A percentile compares a stretch with the other conserved stretches of the same genome.
These are phyloP conservation scores for Metarhizium guizhouense DNA, from an alignment of 2,329 filamentous ascomycete species.

Conservation along the genomic window DNA sequence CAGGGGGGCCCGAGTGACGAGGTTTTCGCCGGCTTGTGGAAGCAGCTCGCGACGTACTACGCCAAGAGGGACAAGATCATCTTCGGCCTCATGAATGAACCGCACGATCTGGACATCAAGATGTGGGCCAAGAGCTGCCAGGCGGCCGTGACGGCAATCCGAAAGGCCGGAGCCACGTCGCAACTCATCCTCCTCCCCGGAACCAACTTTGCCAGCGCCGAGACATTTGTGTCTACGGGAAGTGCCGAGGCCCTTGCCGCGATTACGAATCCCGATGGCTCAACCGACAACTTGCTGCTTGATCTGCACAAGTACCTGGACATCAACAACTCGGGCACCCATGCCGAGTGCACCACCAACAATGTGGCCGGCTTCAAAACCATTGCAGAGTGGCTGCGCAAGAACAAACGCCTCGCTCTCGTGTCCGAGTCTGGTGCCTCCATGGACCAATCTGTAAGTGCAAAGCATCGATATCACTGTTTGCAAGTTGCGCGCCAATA, in stretches of 20 bases:
- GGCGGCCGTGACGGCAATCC: constrained; percentile 55
- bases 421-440: constrained; percentile 45
- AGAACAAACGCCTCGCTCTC: constrained; percentile 38
- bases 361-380: constrained; percentile 39
- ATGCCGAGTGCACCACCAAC: constrained; percentile 42
- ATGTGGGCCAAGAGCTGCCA: constrained; percentile 54
- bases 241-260: constrained; percentile 40
- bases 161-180: constrained; percentile 51
- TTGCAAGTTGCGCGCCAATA: neutral
- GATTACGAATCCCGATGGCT: constrained; percentile 51
- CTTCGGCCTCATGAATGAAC: constrained; percentile 65
- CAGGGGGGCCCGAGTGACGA: constrained; percentile 55
- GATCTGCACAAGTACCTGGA: constrained; percentile 56
- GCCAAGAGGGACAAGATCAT: constrained; percentile 38
- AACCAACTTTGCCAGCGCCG: constrained; percentile 46
- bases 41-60: constrained; percentile 49
- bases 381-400: constrained; percentile 37
- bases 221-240: constrained; percentile 36
- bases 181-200: constrained; percentile 55
- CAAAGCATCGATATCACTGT: neutral
- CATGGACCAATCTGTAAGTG: constrained; percentile 27
- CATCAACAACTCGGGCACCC: constrained; percentile 44
- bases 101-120: constrained; percentile 48
- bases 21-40: constrained; percentile 51
- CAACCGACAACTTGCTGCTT: constrained; percentile 45